phyloP scores from a whole-genome alignment of 129 eudicot species.

The Chrysanthemum makinoi region DNA sequence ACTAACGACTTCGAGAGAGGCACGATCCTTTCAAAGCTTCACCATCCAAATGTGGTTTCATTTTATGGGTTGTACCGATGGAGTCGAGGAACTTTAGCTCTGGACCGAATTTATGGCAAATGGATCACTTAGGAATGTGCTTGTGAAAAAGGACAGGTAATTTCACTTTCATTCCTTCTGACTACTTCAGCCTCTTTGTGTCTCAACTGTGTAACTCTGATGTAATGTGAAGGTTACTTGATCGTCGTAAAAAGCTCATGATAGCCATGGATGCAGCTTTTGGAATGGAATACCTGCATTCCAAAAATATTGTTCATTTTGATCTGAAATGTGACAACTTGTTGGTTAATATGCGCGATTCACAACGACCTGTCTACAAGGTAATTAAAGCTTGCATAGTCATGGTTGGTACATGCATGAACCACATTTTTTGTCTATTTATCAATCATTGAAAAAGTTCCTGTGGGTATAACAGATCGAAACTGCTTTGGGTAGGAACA shows the following conservation, averaged over 20 bases:
- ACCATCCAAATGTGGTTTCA: conserved; percentile 94
- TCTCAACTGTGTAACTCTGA: conserved; percentile 5
- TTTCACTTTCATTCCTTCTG: conserved; percentile 6
- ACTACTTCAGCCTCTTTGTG: neutral
- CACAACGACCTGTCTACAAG: conserved; percentile 91
- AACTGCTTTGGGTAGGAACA: neutral
- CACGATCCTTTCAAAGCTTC: conserved; percentile 83
- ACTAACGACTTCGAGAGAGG: conserved; percentile 81
- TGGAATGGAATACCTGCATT: conserved; percentile 95
- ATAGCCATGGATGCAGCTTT: conserved; percentile 94
- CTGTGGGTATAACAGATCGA: neutral
- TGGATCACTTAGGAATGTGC: conserved; percentile 81
- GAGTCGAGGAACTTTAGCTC: conserved; percentile 87
- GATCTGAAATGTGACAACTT: conserved; percentile 93
- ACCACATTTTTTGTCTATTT: neutral
- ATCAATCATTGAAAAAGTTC: neutral
- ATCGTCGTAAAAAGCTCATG: conserved; percentile 68
- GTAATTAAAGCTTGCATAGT: conserved; percentile 34
- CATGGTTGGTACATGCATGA: neutral
- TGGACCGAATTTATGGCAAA: conserved; percentile 82
- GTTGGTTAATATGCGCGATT: conserved; percentile 77
- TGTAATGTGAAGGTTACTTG: conserved; percentile 62
- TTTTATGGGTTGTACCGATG: conserved; percentile 97
- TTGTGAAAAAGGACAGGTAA: conserved; percentile 76
- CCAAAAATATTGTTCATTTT: conserved; percentile 86